phyloP scores from a whole-genome alignment of 768 basidiomycete species.

The Tulasnella sp. region DNA sequence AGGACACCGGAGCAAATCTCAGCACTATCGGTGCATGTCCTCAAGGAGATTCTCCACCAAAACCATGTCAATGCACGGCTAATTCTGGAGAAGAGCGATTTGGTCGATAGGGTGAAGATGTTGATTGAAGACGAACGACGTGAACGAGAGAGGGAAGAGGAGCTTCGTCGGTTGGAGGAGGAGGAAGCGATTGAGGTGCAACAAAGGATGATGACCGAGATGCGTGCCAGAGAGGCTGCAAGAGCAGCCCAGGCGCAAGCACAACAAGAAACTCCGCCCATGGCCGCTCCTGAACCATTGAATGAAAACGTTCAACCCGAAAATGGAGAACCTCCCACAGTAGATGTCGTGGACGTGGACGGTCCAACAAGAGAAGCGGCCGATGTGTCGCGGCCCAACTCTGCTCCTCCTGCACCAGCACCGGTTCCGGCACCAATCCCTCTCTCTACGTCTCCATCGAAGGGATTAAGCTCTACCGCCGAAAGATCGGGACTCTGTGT shows the following conservation, averaged over 20 bases:
- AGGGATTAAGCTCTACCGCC: too few relatives aligned
- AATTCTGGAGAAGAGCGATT: constrained; percentile 74
- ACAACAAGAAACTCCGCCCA: neutral
- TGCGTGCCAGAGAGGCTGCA: constrained; percentile 3
- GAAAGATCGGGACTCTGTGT: constrained; percentile 76
- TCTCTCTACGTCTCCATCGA: neutral
- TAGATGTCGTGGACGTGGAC: neutral
- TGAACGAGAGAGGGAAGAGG: constrained; percentile 39
- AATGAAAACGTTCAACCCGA: neutral
- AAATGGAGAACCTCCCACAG: neutral
- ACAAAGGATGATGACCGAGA: constrained; percentile 18
- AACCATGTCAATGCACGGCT: constrained; percentile 40
- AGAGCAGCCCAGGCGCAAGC: neutral
- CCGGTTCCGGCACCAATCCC: neutral
- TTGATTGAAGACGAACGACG: constrained; percentile 52
- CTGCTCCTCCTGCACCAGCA: constrained; percentile 7
- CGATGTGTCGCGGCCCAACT: neutral
- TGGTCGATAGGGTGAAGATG: constrained; percentile 56
- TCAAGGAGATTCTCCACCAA: constrained; percentile 75
- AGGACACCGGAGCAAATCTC: constrained; percentile 47
- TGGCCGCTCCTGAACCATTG: neutral
- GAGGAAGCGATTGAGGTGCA: constrained; percentile 19
- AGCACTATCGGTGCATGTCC: constrained; percentile 49
- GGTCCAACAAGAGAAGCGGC: neutral
- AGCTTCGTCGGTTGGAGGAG: constrained; percentile 32